A percentile compares a stretch with the other conserved stretches of the same genome.
Evolutionary conservation across 108 stramenopile genomes (phyloP).

Genomic region (Cyclotella sp.): DNA sequence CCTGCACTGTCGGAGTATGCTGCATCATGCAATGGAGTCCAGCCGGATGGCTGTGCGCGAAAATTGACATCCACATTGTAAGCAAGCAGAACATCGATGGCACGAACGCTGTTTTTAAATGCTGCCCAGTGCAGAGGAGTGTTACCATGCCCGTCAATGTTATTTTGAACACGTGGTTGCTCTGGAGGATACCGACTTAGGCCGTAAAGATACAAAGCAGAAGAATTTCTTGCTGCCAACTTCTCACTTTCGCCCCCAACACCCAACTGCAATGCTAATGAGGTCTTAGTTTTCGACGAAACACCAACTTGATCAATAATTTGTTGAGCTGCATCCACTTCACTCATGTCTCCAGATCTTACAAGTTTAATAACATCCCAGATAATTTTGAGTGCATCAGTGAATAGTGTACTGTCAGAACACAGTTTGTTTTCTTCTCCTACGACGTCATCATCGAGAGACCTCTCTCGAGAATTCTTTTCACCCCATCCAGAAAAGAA

Average conservation of each 20-base stretch:
- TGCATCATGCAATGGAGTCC: constrained; percentile 90
- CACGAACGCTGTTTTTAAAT: constrained; percentile 81
- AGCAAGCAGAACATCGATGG: constrained; percentile 68
- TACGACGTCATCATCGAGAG: not conserved
- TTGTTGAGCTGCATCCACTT: constrained; percentile 60
- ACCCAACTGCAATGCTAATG: constrained; percentile 47
- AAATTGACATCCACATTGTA: constrained; percentile 78
- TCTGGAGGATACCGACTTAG: not conserved
- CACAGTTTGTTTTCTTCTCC: constrained; percentile 11
- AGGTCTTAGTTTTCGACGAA: constrained; percentile 47
- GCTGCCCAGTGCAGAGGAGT: constrained; percentile 90
- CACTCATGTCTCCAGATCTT: constrained; percentile 51
- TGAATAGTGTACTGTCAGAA: constrained; percentile 26
- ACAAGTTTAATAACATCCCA: constrained; percentile 48
- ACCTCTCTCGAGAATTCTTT: constrained; percentile 10
- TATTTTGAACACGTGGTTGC: constrained; percentile 18
- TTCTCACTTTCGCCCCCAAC: constrained; percentile 13
- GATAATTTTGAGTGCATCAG: constrained; percentile 40
- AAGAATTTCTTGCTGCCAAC: not conserved
- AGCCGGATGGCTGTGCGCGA: constrained; percentile 84
- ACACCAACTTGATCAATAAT: constrained; percentile 52
- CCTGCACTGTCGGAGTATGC: constrained; percentile 81
- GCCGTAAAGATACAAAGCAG: not conserved
- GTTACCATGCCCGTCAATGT: constrained; percentile 86
- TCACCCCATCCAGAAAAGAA: constrained; percentile 42